Evolutionary conservation across 2,329 filamentous ascomycete species (phyloP).

Genomic region (Emmonsia crescens): DNA sequence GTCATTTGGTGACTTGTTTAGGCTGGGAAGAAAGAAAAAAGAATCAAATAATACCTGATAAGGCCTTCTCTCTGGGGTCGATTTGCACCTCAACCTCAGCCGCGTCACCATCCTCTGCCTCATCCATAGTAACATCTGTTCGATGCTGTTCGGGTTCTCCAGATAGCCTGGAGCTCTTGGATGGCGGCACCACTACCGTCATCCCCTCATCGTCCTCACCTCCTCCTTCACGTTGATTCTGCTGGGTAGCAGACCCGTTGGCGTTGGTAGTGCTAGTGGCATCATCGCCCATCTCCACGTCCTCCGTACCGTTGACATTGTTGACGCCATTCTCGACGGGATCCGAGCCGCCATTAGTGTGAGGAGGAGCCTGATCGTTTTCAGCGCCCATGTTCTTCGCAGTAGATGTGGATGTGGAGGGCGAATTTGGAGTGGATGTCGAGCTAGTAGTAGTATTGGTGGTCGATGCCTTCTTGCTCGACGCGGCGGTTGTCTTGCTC

Average conservation of each 20-base stretch:
- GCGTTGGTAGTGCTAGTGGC: slow-evolving; percentile 36
- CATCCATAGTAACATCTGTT: slow-evolving; percentile 62
- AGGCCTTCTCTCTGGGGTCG: slow-evolving; percentile 41
- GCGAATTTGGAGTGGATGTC: slow-evolving; percentile 9
- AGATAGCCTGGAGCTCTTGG: slow-evolving; percentile 53
- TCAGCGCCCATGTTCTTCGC: slow-evolving; percentile 54
- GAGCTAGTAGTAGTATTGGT: slow-evolving; percentile 7
- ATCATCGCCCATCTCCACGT: slow-evolving; percentile 62
- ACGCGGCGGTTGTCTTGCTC: slow-evolving; percentile 23
- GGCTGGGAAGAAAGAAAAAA: neutral
- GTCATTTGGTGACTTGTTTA: neutral
- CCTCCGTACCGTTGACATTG: slow-evolving; percentile 52
- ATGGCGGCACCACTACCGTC: slow-evolving; percentile 68
- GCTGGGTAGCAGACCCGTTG: slow-evolving; percentile 38
- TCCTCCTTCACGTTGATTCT: slow-evolving; percentile 54
- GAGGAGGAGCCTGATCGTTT: slow-evolving; percentile 47
- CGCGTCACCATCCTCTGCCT: slow-evolving; percentile 34
- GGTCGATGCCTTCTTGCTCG: slow-evolving; percentile 30
- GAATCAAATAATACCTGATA: slow-evolving; percentile 30
- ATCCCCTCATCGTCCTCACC: slow-evolving; percentile 67
- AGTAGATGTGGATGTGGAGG: slow-evolving; percentile 22
- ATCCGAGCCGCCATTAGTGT: slow-evolving; percentile 56
- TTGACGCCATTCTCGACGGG: slow-evolving; percentile 57
- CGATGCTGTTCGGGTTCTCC: slow-evolving; percentile 51
- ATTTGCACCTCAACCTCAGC: slow-evolving; percentile 35